Conservation (phyloP, 306 rosid species). For the Vigna reflexopilosa region DNA sequence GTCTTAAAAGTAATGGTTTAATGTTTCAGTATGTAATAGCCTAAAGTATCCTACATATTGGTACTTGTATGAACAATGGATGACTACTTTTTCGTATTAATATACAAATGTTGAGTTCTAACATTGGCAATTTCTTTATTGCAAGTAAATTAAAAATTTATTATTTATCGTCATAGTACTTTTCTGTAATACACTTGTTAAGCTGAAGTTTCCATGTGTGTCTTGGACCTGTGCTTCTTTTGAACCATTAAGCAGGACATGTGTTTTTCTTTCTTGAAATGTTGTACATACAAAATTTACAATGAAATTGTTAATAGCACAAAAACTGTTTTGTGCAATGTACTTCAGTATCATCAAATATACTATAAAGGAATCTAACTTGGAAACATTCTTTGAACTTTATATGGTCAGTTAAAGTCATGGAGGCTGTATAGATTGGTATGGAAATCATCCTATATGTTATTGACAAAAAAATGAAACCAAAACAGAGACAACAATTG, state of each 20-base stretch:
- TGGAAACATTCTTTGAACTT: neutral
- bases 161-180: neutral
- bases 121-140: too few relatives aligned
- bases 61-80: too few relatives aligned
- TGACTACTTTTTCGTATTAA: too few relatives aligned
- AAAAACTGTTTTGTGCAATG: conserved; percentile 7
- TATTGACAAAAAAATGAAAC: too few relatives aligned
- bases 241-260: neutral
- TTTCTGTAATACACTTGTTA: neutral
- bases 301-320: neutral
- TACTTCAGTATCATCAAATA: conserved; percentile 4
- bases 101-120: too few relatives aligned
- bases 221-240: conserved; percentile 34
- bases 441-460: neutral
- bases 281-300: neutral
- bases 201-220: conserved; percentile 13
- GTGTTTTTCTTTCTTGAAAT: neutral
- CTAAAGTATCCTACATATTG: too few relatives aligned
- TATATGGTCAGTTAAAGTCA: conserved; percentile 10
- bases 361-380: neutral
- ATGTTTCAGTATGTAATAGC: too few relatives aligned
- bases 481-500: too few relatives aligned
- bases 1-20: too few relatives aligned
- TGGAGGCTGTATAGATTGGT: conserved; percentile 6
- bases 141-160: too few relatives aligned